Evolutionary conservation across 805 yeast species (phyloP).

Genomic region (Saturnispora kantuleensis): DNA sequence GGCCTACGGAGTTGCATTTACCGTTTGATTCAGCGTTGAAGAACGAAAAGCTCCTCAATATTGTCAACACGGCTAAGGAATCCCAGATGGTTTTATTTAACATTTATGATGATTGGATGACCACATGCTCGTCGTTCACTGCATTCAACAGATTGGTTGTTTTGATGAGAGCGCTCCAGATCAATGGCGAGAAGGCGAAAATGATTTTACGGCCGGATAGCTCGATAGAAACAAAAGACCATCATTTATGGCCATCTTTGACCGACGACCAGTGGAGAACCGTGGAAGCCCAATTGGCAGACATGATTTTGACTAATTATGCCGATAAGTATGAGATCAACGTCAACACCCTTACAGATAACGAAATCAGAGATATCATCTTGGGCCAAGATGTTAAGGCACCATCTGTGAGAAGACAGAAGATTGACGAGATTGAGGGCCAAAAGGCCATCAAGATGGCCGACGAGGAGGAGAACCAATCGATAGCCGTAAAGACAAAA

Average conservation of each 20-base stretch:
- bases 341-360: slow-evolving; percentile 78
- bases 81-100: slow-evolving; percentile 89
- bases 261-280: slow-evolving; percentile 85
- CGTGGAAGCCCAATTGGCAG: slow-evolving; percentile 81
- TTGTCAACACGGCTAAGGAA: slow-evolving; percentile 78
- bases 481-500: slow-evolving; percentile 70
- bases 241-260: slow-evolving; percentile 92
- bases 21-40: slow-evolving; percentile 85
- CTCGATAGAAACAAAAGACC: slow-evolving; percentile 55
- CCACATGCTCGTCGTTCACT: slow-evolving; percentile 73
- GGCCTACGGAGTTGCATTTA: slow-evolving; percentile 79
- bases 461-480: slow-evolving; percentile 36
- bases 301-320: slow-evolving; percentile 76
- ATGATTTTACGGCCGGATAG: slow-evolving; percentile 68
- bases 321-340: slow-evolving; percentile 79
- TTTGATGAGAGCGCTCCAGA: slow-evolving; percentile 71
- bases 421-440: slow-evolving; percentile 64
- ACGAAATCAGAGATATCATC: slow-evolving; percentile 88
- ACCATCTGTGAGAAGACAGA: slow-evolving; percentile 81
- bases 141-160: slow-evolving; percentile 86
- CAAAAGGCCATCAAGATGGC: slow-evolving; percentile 29
- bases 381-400: slow-evolving; percentile 90
- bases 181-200: slow-evolving; percentile 69
- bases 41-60: slow-evolving; percentile 67
- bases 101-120: slow-evolving; percentile 91